Evolutionary conservation across 164 flowering plant genomes (phyloP), one percentile per base, ranked within the genome.

Genomic region (Akebia trifoliata): DNA sequence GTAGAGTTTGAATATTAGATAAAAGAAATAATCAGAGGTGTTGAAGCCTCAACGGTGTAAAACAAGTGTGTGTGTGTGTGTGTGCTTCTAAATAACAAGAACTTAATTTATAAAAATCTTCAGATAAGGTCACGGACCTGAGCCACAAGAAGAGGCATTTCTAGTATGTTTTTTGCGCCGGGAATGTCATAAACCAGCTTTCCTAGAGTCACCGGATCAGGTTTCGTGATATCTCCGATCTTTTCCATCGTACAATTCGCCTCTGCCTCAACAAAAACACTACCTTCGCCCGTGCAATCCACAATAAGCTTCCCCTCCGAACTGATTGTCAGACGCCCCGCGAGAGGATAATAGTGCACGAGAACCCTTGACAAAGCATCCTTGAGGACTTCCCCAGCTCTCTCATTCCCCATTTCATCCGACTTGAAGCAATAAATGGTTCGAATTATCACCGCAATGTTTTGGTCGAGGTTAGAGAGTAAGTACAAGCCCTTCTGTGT

Each of bases 201-300:
- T 7, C 85, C 84, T 28, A 91, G 92, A 35, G 74, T 79, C 28
- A 44, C 71, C 11, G 95, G 92, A 52, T 88, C 87, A 46, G 92
- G 92, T 64, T 80, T 81, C 11, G 97, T 73, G 6, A 73, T 72
- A 61, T 85, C 95, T 1, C 90, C 83, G 3, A 91, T 66, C 18
- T 77, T 82, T 12, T 79, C 72, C 20, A 91, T 62, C 0, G 29
- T 25, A 59, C 85, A 83, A 50, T 79, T 56, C 0, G 95, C 87
- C 52, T 79, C 84, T 8, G 98, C 98, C 70, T 83, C 96, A 4
- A 88, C 93, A 25, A 91, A 80, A 49, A 86, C 76, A 18, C 83
- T 88, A 10, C 98, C 98, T 36, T 91, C 90, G 1, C 83, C 89
- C 0, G 81, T 86, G 65, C 96, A 88, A 40, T 88, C 71, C 56